These are phyloP conservation scores for Porcisia hertigi DNA, from an alignment of 208 protist species.

Conservation along the genomic window DNA sequence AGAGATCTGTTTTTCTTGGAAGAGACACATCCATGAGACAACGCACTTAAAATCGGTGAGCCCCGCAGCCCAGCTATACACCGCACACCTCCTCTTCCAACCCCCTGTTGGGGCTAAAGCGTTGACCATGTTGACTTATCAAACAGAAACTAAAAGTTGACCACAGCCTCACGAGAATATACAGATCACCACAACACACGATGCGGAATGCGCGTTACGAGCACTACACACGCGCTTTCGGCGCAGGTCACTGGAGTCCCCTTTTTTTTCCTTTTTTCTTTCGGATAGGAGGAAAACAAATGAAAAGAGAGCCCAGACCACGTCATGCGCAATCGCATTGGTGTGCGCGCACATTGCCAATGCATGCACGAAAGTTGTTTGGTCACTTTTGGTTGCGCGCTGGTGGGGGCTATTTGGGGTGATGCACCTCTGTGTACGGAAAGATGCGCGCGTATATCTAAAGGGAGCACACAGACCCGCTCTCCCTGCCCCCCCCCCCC, in stretches of 20 bases:
- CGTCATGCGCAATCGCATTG: not conserved
- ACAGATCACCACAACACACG: not conserved
- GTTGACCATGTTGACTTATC: too few species aligned
- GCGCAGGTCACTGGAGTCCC: not conserved
- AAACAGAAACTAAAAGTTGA: not conserved
- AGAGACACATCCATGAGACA: not conserved
- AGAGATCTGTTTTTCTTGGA: not conserved
- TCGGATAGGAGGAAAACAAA: not conserved
- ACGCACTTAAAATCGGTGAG: not conserved
- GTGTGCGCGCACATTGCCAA: not conserved
- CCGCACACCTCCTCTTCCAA: not conserved
- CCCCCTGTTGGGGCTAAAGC: not conserved
- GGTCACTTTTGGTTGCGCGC: not conserved
- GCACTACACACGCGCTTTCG: not conserved
- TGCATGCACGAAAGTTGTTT: not conserved
- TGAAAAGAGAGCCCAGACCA: too few species aligned
- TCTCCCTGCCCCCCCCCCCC: too few species aligned
- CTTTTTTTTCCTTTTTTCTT: not conserved
- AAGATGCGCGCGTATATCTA: too few species aligned
- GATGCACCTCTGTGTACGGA: not conserved
- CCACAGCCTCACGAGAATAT: not conserved
- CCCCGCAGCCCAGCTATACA: not conserved
- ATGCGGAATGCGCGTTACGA: not conserved
- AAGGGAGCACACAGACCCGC: too few species aligned
- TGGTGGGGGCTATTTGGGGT: not conserved